Conservation (phyloP, 1,284 basidiomycete species). For the Trametes sp. region DNA sequence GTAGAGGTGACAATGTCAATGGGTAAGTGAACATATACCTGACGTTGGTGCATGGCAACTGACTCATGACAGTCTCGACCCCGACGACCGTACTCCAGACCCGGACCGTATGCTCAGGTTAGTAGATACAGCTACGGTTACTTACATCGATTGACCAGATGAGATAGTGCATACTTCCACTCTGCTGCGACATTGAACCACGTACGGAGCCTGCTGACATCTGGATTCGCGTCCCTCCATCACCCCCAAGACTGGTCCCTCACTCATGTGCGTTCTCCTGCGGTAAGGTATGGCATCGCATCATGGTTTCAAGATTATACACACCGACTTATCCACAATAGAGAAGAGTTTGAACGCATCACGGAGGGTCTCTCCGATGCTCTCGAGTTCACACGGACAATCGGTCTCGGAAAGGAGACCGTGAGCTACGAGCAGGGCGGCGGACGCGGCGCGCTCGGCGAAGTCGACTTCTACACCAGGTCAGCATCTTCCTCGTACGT, state of each 20-base stretch:
- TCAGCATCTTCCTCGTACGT: slow-evolving; percentile 48
- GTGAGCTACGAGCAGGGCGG: slow-evolving; percentile 72
- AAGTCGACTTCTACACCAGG: slow-evolving; percentile 96
- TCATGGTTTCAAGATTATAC: neutral
- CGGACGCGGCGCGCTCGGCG: slow-evolving; percentile 79
- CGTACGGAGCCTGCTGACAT: slow-evolving; percentile 86
- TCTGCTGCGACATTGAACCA: slow-evolving; percentile 94
- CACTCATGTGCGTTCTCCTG: slow-evolving; percentile 86
- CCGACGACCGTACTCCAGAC: slow-evolving; percentile 84
- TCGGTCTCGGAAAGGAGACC: slow-evolving; percentile 69
- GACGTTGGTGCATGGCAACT: neutral
- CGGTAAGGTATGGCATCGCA: slow-evolving; percentile 61
- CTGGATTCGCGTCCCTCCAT: slow-evolving; percentile 91
- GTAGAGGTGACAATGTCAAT: slow-evolving; percentile 95
- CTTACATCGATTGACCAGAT: neutral
- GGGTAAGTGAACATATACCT: slow-evolving; percentile 56
- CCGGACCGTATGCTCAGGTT: slow-evolving; percentile 86
- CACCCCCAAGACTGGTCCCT: slow-evolving; percentile 95
- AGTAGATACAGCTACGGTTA: neutral
- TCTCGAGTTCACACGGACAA: slow-evolving; percentile 92
- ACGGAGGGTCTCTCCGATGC: slow-evolving; percentile 89
- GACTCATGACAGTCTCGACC: slow-evolving; percentile 57
- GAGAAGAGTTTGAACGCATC: slow-evolving; percentile 86
- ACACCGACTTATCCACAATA: slow-evolving; percentile 35
- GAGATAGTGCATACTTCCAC: slow-evolving; percentile 92